Percentiles rank a stretch among this genome's conserved stretches.
phyloP scores from a whole-genome alignment of 2,329 filamentous ascomycete genomes.

The Penicillium griseofulvum region DNA sequence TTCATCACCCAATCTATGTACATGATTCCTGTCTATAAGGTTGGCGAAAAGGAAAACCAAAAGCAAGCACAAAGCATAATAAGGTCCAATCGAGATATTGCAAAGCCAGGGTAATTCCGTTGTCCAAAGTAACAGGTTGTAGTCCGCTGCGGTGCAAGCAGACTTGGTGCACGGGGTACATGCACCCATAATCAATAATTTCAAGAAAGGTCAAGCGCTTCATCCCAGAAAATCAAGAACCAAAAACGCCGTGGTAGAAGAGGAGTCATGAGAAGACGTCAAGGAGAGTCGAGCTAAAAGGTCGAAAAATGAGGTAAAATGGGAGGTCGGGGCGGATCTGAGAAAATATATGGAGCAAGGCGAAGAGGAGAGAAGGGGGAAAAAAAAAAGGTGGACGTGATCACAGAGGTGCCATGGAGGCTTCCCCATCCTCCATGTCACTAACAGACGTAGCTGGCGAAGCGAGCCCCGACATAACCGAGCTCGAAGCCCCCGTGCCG shows the following conservation, averaged over 20 bases:
- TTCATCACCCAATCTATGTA: constrained; percentile 16
- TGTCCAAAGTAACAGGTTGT: not conserved
- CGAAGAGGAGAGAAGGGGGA: not conserved
- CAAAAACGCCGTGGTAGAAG: constrained; percentile 11
- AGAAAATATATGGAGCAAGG: not conserved
- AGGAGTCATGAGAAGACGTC: constrained; percentile 5
- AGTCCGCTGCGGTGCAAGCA: not conserved
- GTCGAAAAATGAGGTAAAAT: not conserved
- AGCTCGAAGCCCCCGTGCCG: constrained; percentile 28
- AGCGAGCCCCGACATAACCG: constrained; percentile 38
- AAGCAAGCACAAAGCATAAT: not conserved
- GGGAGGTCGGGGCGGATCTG: not conserved
- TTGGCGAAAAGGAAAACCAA: not conserved
- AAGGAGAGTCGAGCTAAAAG: not conserved
- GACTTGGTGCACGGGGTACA: not conserved
- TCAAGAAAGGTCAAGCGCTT: constrained; percentile 8
- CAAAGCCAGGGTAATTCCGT: constrained; percentile 3
- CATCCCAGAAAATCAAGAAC: not conserved
- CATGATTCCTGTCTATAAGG: constrained; percentile 2
- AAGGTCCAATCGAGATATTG: not conserved
- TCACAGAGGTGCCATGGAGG: constrained; percentile 15
- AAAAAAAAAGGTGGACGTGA: not conserved
- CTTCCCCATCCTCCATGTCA: constrained; percentile 32
- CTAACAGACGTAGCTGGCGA: constrained; percentile 39
- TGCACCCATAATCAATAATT: constrained; percentile 3